Evolutionary conservation across 2,329 filamentous ascomycete species (phyloP), one percentile per base, ranked within the genome.

Genomic region (Amylocarpus encephaloides): DNA sequence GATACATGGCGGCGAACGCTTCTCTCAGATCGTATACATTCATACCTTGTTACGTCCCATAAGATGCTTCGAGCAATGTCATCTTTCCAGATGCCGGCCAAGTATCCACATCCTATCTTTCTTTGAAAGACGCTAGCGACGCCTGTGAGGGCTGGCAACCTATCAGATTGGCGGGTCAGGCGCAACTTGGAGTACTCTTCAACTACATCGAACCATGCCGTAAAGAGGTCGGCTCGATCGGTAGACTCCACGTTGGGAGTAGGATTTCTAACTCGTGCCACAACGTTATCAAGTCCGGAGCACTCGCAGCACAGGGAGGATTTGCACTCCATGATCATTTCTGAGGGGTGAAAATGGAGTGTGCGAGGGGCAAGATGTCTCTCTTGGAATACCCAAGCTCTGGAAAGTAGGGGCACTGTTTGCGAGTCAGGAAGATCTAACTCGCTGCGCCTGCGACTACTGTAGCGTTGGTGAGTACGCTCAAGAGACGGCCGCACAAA

Each of bases 381-480:
- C 48, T 58, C 53, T 40, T 58, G 55, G 22, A 58, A 49, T 0
- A 43, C 49, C 53, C 55, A 58, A 2, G 43, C 53, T 11, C 55
- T 41, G 7, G 40, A 32, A 13, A 49, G 43, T 11, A 54, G 39
- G 2, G 43, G 43, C 15, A 44, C 42, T 9, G 42, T 33, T 33
- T 19, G 2, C 11, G 5, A 9, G 18, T 44, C 42, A 16, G 42
- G 30, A 16, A 44, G 16, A 33, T 44, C 30, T 9, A 30, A 33
- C 7, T 16, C 22, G 10, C 29, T 26, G 9, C 18, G 13, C 3
- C 22, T 33, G n/a, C 42, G 12, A 18, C 29, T 34, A 15, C 42
- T 44, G 29, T 44, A 44, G 18, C 42, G 26, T 33, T 22, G 15
- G 32, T 45, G 43, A n/a, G 35, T n/a, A n/a, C 15, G n/a, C 19